phyloP scores from a whole-genome alignment of 345 rosid genomes.

The Rhodamnia argentea region DNA sequence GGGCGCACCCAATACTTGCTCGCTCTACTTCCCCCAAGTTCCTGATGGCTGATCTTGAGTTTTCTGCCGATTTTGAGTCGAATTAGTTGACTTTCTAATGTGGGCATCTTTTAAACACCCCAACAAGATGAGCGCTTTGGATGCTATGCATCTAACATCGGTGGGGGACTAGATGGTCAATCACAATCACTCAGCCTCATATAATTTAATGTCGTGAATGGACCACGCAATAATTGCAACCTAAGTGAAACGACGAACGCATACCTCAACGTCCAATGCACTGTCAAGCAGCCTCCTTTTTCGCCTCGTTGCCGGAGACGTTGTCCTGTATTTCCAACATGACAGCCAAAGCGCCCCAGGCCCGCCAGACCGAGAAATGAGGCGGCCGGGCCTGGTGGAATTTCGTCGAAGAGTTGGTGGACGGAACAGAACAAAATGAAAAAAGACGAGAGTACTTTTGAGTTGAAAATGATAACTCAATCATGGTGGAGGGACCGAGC shows the following conservation, averaged over 20 bases:
- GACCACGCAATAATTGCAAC: neutral
- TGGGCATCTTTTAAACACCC: neutral
- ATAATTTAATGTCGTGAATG: neutral
- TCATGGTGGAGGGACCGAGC: neutral
- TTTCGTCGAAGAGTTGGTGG: neutral
- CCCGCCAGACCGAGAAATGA: neutral
- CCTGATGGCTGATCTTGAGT: neutral
- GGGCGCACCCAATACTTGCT: neutral
- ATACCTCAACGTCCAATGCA: neutral
- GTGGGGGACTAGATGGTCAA: neutral
- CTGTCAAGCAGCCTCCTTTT: neutral
- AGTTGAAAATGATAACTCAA: neutral
- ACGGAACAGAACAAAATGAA: slow-evolving; percentile 11
- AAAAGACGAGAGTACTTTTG: slow-evolving; percentile 3
- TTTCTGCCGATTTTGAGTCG: neutral
- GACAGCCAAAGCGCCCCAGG: neutral
- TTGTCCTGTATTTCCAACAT: neutral
- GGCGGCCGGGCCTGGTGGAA: neutral
- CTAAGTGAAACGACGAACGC: neutral
- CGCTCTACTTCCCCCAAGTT: no score
- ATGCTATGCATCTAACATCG: neutral
- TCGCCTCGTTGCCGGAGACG: neutral
- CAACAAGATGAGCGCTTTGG: neutral
- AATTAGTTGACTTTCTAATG: neutral
- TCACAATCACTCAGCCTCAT: neutral